Evolutionary conservation across 495 filamentous ascomycete genomes (phyloP).

Genomic region (Corynascus novoguineensis): DNA sequence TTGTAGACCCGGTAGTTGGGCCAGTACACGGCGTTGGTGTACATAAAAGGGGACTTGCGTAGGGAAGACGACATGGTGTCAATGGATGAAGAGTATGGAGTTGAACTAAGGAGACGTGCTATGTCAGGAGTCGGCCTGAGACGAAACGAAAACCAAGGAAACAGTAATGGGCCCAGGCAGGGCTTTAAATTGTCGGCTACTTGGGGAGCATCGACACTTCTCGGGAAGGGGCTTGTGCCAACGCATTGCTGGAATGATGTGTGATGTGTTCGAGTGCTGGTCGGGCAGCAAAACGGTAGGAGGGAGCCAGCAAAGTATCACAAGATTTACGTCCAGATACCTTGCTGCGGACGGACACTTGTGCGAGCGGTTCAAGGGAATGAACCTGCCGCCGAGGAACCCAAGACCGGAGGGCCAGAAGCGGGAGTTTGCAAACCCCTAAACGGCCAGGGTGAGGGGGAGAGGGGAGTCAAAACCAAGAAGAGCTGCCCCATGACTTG

Average conservation of each 20-base stretch:
- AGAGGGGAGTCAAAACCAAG: slow-evolving; percentile 1
- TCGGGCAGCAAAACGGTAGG: slow-evolving; percentile 33
- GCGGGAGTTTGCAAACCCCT: slow-evolving; percentile 17
- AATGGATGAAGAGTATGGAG: neutral
- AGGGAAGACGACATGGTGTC: slow-evolving; percentile 27
- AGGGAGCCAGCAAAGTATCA: slow-evolving; percentile 6
- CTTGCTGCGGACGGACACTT: slow-evolving; percentile 8
- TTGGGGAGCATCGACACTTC: slow-evolving; percentile 14
- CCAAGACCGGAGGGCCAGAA: slow-evolving; percentile 21
- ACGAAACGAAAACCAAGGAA: neutral
- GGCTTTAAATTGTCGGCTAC: slow-evolving; percentile 12
- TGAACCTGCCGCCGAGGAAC: slow-evolving; percentile 17
- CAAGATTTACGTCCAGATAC: slow-evolving; percentile 22
- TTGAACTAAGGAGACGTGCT: neutral
- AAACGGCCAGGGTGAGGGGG: slow-evolving; percentile 8
- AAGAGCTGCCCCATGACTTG: slow-evolving; percentile 26
- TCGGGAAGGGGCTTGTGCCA: slow-evolving; percentile 20
- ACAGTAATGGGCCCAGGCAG: neutral
- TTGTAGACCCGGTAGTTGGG: slow-evolving; percentile 79
- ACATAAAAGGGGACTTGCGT: slow-evolving; percentile 45
- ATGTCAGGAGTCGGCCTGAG: neutral
- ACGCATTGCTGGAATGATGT: slow-evolving; percentile 28
- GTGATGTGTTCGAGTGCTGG: slow-evolving; percentile 22
- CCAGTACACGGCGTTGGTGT: slow-evolving; percentile 81
- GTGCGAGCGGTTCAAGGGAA: slow-evolving; percentile 10